Conservation (phyloP, 805 yeast species). For the Starmerella asiatica region DNA sequence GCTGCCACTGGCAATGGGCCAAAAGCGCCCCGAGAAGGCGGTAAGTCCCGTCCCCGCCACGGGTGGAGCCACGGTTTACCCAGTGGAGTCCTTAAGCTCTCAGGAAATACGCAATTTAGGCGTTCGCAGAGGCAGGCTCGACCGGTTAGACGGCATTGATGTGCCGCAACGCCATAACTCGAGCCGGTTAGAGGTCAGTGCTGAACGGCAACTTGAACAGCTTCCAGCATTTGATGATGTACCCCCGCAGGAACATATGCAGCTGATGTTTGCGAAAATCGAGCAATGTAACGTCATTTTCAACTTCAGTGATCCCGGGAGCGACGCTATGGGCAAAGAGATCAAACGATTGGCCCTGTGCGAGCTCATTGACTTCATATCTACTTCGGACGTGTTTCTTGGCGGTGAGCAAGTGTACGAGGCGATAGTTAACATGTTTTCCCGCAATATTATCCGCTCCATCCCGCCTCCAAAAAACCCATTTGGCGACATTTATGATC, state of each 20-base stretch:
- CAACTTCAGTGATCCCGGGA: slow-evolving; percentile 87
- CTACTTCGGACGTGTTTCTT: slow-evolving; percentile 57
- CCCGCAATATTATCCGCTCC: slow-evolving; percentile 78
- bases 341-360: slow-evolving; percentile 74
- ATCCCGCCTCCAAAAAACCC: slow-evolving; percentile 98
- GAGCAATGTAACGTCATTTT: slow-evolving; percentile 91
- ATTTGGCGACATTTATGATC: slow-evolving; percentile 88
- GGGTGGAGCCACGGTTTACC: neutral
- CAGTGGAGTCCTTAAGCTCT: too few relatives aligned
- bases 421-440: slow-evolving; percentile 81
- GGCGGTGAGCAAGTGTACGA: slow-evolving; percentile 84
- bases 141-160: slow-evolving; percentile 63
- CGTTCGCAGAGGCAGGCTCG: slow-evolving; percentile 27
- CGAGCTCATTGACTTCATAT: slow-evolving; percentile 78
- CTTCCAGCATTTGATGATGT: slow-evolving; percentile 84
- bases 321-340: slow-evolving; percentile 85
- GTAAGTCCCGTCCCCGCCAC: neutral
- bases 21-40: too few relatives aligned
- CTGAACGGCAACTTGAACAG: slow-evolving; percentile 50
- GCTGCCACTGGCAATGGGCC: neutral
- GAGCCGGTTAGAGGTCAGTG: slow-evolving; percentile 74
- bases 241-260: slow-evolving; percentile 63
- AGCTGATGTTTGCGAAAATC: slow-evolving; percentile 70
- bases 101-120: neutral
- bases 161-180: slow-evolving; percentile 87